Base-by-base conservation (phyloP, 2,329 filamentous ascomycete genomes). In the Trichoderma sp. region DNA sequence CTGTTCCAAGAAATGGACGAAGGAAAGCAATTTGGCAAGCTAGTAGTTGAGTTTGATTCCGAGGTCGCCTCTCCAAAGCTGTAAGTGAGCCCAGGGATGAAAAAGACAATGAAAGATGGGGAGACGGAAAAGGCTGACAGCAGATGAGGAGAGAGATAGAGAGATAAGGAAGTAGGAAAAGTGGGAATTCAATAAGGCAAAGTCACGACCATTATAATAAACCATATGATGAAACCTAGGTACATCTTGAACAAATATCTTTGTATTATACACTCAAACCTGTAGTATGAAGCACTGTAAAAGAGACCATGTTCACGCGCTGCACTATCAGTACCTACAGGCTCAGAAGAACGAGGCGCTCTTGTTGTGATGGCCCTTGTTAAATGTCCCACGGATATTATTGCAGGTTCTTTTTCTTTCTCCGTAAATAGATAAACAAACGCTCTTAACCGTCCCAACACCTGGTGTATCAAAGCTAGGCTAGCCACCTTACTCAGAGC, bases 1-100 rank as follows among this genome's bases (percentile, higher is more conserved):
- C 81, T 98, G 66, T 98, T 97, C 79, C 90, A 93, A 53, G 94
- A 97, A 65, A 97, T 98, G 89, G 93, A 93, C 79, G 88, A 89
- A 6, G 93, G 92, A 0, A 90, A 84, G 74, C 95, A 98, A 81
- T 97, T 98, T 84, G 96, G 95, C 12, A 98, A 98, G 83, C 81
- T 98, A 76, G 94, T 98, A 2, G 89, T 98, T 75, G 89, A 93
- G 76, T 87, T 95, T 76, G 85, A 80, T n/a, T 73, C 77, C 0
- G 75, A 76, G 6, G 80, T 78, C 14, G 74, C 75, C 3, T 71
- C 77, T 14, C 77, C 83, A 3, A 87, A 84, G 76, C 74, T 87
- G 73, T 87, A 80, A 76, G 34, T n/a, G 6, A 34, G 28, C 15
- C 11, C 12, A 4, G 11, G 36, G 28, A 9, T n/a, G 34, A 14